Evolutionary conservation across 2,329 filamentous ascomycete genomes (phyloP).

Genomic region (Stachybotrys chlorohalonatus): DNA sequence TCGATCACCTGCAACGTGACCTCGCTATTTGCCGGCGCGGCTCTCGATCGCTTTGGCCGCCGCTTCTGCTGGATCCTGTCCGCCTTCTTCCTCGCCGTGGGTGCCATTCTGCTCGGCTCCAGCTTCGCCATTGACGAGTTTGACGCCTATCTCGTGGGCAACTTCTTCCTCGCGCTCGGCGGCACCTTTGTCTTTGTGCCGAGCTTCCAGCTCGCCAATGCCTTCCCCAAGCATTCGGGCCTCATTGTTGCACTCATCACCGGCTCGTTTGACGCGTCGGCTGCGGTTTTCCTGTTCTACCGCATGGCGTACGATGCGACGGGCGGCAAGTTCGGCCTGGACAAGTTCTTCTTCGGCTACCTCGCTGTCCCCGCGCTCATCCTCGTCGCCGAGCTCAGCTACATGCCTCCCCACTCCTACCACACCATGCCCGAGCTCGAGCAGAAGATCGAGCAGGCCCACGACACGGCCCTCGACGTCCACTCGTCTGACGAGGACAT

Average conservation of each 20-base stretch:
- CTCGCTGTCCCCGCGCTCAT: slow-evolving; percentile 25
- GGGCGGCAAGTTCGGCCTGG: slow-evolving; percentile 21
- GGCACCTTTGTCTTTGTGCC: slow-evolving; percentile 75
- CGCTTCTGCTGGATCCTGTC: slow-evolving; percentile 66
- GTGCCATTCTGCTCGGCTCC: slow-evolving; percentile 64
- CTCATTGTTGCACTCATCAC: slow-evolving; percentile 69
- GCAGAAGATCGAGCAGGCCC: slow-evolving; percentile 26
- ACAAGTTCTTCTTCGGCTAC: slow-evolving; percentile 31
- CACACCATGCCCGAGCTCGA: slow-evolving; percentile 28
- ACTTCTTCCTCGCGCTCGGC: slow-evolving; percentile 65
- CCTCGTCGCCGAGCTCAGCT: slow-evolving; percentile 23
- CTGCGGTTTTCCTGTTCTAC: slow-evolving; percentile 67
- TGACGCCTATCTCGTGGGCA: slow-evolving; percentile 65
- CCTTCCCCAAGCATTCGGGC: slow-evolving; percentile 66
- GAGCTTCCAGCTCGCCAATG: slow-evolving; percentile 73
- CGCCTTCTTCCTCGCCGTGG: slow-evolving; percentile 55
- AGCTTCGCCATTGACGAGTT: slow-evolving; percentile 51
- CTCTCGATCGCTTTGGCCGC: slow-evolving; percentile 74
- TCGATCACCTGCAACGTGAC: slow-evolving; percentile 81
- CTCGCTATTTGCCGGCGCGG: slow-evolving; percentile 72
- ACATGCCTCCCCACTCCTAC: slow-evolving; percentile 31
- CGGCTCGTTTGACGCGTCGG: slow-evolving; percentile 74
- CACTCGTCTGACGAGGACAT: slow-evolving; percentile 48
- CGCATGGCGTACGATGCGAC: slow-evolving; percentile 58
- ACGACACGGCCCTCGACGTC: slow-evolving; percentile 27